Evolutionary conservation across 345 rosid species (phyloP).

Genomic region (Erodium maritimum): DNA sequence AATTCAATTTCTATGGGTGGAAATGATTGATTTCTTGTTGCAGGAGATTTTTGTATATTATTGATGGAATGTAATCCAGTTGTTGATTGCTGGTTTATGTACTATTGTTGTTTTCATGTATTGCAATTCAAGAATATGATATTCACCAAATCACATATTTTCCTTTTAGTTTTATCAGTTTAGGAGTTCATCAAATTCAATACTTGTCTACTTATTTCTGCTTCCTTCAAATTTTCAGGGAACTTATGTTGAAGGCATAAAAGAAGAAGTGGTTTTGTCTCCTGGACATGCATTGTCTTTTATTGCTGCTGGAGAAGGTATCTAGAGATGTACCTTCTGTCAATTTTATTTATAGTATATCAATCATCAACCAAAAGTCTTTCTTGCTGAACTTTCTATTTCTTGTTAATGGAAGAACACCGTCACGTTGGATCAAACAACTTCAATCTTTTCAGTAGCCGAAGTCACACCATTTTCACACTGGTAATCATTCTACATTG

Average conservation of each 20-base stretch:
- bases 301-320: constrained; percentile 99
- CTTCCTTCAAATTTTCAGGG: constrained; percentile 43
- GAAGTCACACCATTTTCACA: constrained; percentile 98
- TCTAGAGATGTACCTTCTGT: background rate
- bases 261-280: constrained; percentile 97
- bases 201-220: background rate
- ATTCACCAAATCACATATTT: no score
- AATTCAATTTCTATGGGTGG: no score
- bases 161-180: background rate
- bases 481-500: constrained; percentile 37
- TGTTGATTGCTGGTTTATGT: no score
- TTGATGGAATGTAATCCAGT: no score
- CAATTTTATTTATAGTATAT: background rate
- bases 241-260: constrained; percentile 97
- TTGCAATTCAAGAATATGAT: no score
- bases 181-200: background rate
- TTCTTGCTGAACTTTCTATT: background rate
- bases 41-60: no score
- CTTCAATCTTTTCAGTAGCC: constrained; percentile 89
- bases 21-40: no score
- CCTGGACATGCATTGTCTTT: constrained; percentile 98
- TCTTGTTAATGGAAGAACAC: constrained; percentile 56
- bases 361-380: no score
- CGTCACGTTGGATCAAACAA: constrained; percentile 99
- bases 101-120: no score